These are phyloP conservation scores for Fusarium transvaalense DNA, from an alignment of 2,329 filamentous ascomycete species.

Conservation along the genomic window DNA sequence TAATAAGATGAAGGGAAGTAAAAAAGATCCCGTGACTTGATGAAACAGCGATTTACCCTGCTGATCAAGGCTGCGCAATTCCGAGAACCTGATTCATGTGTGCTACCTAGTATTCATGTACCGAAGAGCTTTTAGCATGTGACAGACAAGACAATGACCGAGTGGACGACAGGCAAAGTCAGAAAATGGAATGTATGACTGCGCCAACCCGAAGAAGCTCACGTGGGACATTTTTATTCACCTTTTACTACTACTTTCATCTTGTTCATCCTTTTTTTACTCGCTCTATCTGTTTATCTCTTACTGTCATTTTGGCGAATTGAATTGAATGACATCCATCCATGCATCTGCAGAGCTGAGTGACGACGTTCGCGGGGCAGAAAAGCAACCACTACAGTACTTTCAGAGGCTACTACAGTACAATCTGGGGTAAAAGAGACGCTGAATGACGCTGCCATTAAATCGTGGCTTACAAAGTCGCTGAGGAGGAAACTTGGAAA, in stretches of 20 bases:
- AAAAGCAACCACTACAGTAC: slow-evolving; percentile 19
- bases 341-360: slow-evolving; percentile 25
- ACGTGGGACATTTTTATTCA: slow-evolving; percentile 37
- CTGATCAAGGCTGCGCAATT: slow-evolving; percentile 12
- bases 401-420: too few relatives aligned
- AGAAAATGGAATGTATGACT: slow-evolving; percentile 40
- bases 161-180: slow-evolving; percentile 29
- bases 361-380: slow-evolving; percentile 40
- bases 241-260: neutral
- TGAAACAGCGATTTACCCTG: slow-evolving; percentile 16
- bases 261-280: slow-evolving; percentile 4
- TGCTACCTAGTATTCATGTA: too few relatives aligned
- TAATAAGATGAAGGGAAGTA: neutral
- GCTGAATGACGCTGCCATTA: slow-evolving; percentile 50
- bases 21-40: neutral
- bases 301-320: slow-evolving; percentile 4
- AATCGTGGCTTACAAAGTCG: slow-evolving; percentile 41
- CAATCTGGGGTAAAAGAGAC: slow-evolving; percentile 33
- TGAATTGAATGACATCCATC: slow-evolving; percentile 23
- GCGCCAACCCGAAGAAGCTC: slow-evolving; percentile 38
- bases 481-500: slow-evolving; percentile 42
- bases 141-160: slow-evolving; percentile 31
- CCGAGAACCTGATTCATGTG: slow-evolving; percentile 33
- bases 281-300: neutral
- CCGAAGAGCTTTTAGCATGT: slow-evolving; percentile 45